Evolutionary conservation across 2,329 filamentous ascomycete genomes (phyloP).

Genomic region (Aspergillus sergii): DNA sequence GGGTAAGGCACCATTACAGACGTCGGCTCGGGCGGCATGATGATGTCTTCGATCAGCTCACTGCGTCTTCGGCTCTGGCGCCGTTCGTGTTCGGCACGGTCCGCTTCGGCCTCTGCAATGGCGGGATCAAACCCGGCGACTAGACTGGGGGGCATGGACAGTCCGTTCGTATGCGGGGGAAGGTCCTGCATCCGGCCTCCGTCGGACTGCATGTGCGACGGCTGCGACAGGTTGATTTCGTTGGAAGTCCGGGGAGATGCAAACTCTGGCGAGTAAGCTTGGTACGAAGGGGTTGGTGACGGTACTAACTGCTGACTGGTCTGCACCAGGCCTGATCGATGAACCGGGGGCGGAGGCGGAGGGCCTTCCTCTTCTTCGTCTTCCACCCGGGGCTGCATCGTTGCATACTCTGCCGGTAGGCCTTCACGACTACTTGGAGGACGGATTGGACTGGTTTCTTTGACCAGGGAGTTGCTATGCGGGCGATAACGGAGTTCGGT

Average conservation of each 20-base stretch:
- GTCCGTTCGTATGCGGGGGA: constrained; percentile 28
- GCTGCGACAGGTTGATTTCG: constrained; percentile 29
- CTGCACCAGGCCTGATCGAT: constrained; percentile 36
- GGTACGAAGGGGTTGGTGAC: constrained; percentile 27
- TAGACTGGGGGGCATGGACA: constrained; percentile 43
- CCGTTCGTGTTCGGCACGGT: constrained; percentile 32
- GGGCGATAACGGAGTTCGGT: constrained; percentile 25
- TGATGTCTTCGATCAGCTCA: constrained; percentile 30
- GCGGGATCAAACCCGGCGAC: constrained; percentile 44
- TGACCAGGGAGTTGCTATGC: constrained; percentile 31
- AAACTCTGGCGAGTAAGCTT: constrained; percentile 34
- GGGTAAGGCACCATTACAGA: constrained; percentile 30
- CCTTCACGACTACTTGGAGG: constrained; percentile 26
- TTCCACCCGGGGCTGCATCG: constrained; percentile 53
- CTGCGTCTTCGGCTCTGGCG: constrained; percentile 27
- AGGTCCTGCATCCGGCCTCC: constrained; percentile 26
- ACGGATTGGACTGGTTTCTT: constrained; percentile 26
- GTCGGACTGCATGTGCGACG: constrained; percentile 23
- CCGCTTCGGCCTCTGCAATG: constrained; percentile 32
- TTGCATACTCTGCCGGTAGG: constrained; percentile 42
- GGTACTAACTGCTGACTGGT: constrained; percentile 28
- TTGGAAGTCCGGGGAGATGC: constrained; percentile 21
- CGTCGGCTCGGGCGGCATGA: constrained; percentile 24
- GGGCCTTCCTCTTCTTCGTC: constrained; percentile 45
- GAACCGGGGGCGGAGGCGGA: constrained; percentile 41